These are phyloP conservation scores for Salix exigua DNA, from an alignment of 345 rosid genomes.

Conservation along the genomic window DNA sequence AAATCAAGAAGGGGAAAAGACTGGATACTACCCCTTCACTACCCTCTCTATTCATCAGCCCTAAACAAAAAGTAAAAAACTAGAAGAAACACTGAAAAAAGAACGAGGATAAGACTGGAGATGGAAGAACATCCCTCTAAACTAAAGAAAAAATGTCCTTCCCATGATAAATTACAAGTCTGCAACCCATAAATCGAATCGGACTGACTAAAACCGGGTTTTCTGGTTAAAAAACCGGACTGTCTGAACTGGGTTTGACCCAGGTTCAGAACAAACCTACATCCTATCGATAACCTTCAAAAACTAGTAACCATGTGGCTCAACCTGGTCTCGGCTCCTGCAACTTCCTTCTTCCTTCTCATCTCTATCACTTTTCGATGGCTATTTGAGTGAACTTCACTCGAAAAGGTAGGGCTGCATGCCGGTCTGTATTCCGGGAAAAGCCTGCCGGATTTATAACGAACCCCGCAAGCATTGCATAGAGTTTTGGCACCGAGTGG, in stretches of 20 bases:
- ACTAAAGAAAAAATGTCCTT: not conserved
- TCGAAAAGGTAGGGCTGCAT: constrained; percentile 53
- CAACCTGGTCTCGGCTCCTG: constrained; percentile 20
- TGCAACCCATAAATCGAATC: constrained; percentile 2
- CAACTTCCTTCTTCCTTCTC: constrained; percentile 36
- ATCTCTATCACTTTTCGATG: constrained; percentile 56
- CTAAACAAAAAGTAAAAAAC: not conserved
- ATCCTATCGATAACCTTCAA: constrained; percentile 16
- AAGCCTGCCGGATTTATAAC: constrained; percentile 59
- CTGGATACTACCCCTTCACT: not conserved
- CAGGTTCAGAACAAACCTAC: not conserved
- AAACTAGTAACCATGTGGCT: constrained; percentile 30
- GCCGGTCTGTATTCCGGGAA: constrained; percentile 62
- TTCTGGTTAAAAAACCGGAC: not conserved
- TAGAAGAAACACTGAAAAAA: not conserved
- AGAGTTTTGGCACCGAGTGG: constrained; percentile 55
- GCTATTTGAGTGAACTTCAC: constrained; percentile 45
- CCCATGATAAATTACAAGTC: not conserved
- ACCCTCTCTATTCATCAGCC: not conserved
- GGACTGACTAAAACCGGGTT: constrained; percentile 3
- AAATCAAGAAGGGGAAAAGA: not conserved
- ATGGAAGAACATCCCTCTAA: not conserved
- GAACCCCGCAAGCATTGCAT: constrained; percentile 62
- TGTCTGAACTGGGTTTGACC: constrained; percentile 10
- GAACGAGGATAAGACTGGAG: not conserved